A percentile compares a stretch with the other conserved stretches of the same genome.
Conservation (phyloP, 208 protist genomes). For the Dictyostelium gargantuum region DNA sequence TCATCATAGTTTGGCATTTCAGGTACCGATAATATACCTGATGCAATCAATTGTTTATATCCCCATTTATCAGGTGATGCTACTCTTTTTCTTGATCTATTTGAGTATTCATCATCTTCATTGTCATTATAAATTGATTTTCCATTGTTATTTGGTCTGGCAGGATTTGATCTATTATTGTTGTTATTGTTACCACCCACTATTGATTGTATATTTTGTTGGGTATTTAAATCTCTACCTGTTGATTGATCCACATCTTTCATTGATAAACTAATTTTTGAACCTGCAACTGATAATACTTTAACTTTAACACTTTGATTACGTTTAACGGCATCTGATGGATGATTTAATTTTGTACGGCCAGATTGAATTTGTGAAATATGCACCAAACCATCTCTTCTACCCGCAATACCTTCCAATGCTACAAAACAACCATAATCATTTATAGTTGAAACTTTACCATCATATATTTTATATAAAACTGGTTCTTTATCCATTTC, state of each 20-base stretch:
- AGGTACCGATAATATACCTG: slow-evolving; percentile 83
- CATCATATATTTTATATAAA: slow-evolving; percentile 86
- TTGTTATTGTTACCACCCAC: not conserved
- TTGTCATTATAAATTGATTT: not conserved
- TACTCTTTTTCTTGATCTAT: slow-evolving; percentile 78
- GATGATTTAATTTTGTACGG: slow-evolving; percentile 43
- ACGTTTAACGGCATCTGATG: slow-evolving; percentile 77
- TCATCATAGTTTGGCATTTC: slow-evolving; percentile 85
- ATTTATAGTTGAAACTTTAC: slow-evolving; percentile 82
- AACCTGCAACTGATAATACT: slow-evolving; percentile 80
- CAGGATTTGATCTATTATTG: not conserved
- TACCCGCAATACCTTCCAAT: slow-evolving; percentile 77
- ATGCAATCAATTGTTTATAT: slow-evolving; percentile 85
- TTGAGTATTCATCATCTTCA: slow-evolving; percentile 5
- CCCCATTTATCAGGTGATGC: slow-evolving; percentile 89
- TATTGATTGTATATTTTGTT: not conserved
- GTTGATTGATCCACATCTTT: slow-evolving; percentile 90
- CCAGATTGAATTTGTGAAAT: slow-evolving; percentile 73
- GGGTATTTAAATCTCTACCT: slow-evolving; percentile 78
- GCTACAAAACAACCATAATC: slow-evolving; percentile 89
- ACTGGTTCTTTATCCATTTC: slow-evolving; percentile 79
- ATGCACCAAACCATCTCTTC: slow-evolving; percentile 82
- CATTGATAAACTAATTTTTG: slow-evolving; percentile 87
- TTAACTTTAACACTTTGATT: slow-evolving; percentile 87
- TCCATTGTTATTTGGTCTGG: not conserved